These are phyloP conservation scores for Aspergillus udagawae DNA, from an alignment of 2,329 filamentous ascomycete genomes.

Conservation along the genomic window DNA sequence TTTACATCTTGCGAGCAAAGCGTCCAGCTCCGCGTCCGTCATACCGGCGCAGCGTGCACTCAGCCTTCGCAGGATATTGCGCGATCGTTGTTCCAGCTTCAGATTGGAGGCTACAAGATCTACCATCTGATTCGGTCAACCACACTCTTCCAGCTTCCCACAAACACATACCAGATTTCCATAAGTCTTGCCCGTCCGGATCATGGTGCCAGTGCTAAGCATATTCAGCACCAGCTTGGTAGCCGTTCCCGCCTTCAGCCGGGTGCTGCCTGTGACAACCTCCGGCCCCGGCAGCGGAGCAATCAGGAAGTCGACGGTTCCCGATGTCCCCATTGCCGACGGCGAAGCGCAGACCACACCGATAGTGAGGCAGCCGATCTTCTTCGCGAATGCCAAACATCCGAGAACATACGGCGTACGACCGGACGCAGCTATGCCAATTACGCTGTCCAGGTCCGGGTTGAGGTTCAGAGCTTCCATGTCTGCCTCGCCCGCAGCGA, in stretches of 20 bases:
- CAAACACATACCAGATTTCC: constrained; percentile 35
- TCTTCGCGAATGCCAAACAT: constrained; percentile 34
- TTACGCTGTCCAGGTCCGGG: constrained; percentile 33
- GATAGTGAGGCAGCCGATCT: constrained; percentile 34
- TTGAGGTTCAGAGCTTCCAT: constrained; percentile 27
- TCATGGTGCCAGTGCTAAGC: constrained; percentile 43
- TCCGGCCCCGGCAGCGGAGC: constrained; percentile 41
- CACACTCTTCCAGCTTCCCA: neutral
- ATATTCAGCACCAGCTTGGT: constrained; percentile 46
- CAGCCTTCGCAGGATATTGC: constrained; percentile 30
- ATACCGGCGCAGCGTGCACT: constrained; percentile 14
- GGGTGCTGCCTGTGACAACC: constrained; percentile 45
- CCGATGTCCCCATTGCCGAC: constrained; percentile 27
- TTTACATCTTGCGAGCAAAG: constrained; percentile 23
- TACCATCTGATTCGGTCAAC: constrained; percentile 27
- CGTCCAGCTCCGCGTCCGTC: constrained; percentile 25
- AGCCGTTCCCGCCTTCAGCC: constrained; percentile 45
- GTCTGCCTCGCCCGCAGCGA: constrained; percentile 27
- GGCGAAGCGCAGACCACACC: constrained; percentile 38
- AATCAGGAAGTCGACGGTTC: constrained; percentile 32
- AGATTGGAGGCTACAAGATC: constrained; percentile 37
- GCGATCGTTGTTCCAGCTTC: constrained; percentile 34
- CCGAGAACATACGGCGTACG: constrained; percentile 43
- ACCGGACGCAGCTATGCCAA: constrained; percentile 43
- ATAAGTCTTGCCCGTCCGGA: constrained; percentile 41